A percentile compares a stretch with the other conserved stretches of the same genome.
Conservation (phyloP, 2,329 filamentous ascomycete species). For the Epicoccum nigrum region DNA sequence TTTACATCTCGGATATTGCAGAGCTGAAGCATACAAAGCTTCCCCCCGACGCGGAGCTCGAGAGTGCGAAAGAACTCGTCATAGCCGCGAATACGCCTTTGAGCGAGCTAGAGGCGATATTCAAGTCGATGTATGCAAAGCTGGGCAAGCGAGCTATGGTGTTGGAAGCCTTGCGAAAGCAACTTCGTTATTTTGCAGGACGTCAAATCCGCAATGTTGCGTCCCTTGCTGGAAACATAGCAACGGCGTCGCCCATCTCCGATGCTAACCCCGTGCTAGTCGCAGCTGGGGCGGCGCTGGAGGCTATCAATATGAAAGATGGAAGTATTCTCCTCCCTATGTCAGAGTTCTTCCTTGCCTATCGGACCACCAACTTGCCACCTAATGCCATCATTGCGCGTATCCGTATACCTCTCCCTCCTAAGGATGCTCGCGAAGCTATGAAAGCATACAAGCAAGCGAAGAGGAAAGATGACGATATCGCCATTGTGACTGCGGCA, state of each 20-base stretch:
- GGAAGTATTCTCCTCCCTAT: conserved; percentile 66
- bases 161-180: conserved; percentile 77
- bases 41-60: conserved; percentile 34
- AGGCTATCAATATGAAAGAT: conserved; percentile 76
- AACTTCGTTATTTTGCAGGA: conserved; percentile 91
- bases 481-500: conserved; percentile 91
- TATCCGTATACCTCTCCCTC: conserved; percentile 75
- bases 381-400: conserved; percentile 80
- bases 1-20: conserved; percentile 89
- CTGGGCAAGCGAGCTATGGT: conserved; percentile 45
- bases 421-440: conserved; percentile 73
- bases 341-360: conserved; percentile 87
- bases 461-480: conserved; percentile 96
- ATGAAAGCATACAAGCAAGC: conserved; percentile 92
- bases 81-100: conserved; percentile 89
- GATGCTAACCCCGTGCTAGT: conserved; percentile 92
- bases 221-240: conserved; percentile 89
- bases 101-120: conserved; percentile 86
- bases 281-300: conserved; percentile 77
- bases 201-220: conserved; percentile 94
- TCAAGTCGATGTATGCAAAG: conserved; percentile 69
- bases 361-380: conserved; percentile 80
- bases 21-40: conserved; percentile 72
- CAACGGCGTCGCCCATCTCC: conserved; percentile 92
- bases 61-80: conserved; percentile 59